Conservation (phyloP, 306 rosid genomes). For the Spatholobus suberectus region DNA sequence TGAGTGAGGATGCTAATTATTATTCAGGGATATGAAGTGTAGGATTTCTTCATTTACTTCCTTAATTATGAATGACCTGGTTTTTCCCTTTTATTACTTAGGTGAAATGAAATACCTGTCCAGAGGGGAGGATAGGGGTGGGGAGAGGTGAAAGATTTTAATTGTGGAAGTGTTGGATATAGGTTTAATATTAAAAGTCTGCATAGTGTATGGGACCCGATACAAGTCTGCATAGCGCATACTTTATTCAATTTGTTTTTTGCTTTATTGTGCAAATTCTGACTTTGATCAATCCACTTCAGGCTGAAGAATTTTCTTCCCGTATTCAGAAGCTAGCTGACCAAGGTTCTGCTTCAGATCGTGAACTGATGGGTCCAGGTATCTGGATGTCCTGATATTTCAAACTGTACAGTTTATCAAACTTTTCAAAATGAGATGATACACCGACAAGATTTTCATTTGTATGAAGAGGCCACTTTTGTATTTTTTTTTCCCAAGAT, state of each 20-base stretch:
- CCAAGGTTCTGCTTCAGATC: conserved; percentile 76
- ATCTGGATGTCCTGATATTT: conserved; percentile 65
- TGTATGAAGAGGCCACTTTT: conserved; percentile 4
- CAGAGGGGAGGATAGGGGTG: neutral
- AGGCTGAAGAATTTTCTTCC: conserved; percentile 94
- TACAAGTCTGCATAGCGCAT: neutral
- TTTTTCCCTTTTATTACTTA: neutral
- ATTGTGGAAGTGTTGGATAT: neutral
- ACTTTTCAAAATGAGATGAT: neutral
- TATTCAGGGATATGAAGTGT: neutral
- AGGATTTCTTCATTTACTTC: conserved; percentile 6
- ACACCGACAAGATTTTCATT: neutral
- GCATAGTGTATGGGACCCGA: neutral
- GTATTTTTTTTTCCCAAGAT: neutral
- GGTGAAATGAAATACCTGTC: neutral
- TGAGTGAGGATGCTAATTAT: neutral
- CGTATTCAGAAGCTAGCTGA: conserved; percentile 82
- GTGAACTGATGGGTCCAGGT: conserved; percentile 61
- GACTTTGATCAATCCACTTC: conserved; percentile 44
- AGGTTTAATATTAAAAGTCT: neutral
- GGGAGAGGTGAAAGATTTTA: neutral
- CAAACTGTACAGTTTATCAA: conserved; percentile 29
- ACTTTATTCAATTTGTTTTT: neutral
- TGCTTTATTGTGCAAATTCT: conserved; percentile 31
- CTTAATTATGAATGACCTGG: neutral